These are phyloP conservation scores for Staphylotrichum longicolle DNA, from an alignment of 495 filamentous ascomycete genomes.

Conservation along the genomic window DNA sequence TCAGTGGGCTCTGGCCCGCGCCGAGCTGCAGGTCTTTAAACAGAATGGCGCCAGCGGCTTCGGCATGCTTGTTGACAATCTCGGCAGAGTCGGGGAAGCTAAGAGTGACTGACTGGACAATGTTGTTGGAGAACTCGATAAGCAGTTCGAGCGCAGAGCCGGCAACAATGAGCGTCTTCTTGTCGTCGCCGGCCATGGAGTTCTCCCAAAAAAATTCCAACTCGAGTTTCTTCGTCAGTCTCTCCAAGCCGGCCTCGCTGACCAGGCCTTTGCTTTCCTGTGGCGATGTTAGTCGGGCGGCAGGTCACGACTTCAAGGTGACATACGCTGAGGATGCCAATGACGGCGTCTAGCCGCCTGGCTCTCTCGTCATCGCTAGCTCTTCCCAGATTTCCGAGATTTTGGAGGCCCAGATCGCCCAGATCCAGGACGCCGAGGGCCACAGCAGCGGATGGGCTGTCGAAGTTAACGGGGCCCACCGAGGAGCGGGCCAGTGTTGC, in stretches of 20 bases:
- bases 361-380: slow-evolving; percentile 58
- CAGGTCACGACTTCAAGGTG: neutral
- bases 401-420: slow-evolving; percentile 44
- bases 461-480: slow-evolving; percentile 46
- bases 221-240: slow-evolving; percentile 65
- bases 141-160: slow-evolving; percentile 60
- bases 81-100: slow-evolving; percentile 48
- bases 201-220: slow-evolving; percentile 73
- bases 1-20: slow-evolving; percentile 48
- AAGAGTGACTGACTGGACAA: slow-evolving; percentile 49
- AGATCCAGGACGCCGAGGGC: slow-evolving; percentile 48
- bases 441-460: slow-evolving; percentile 52
- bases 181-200: slow-evolving; percentile 42
- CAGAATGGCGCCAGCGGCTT: slow-evolving; percentile 54
- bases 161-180: slow-evolving; percentile 64
- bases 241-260: slow-evolving; percentile 77
- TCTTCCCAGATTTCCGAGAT: slow-evolving; percentile 33
- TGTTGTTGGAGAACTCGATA: slow-evolving; percentile 50
- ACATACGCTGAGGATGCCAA: slow-evolving; percentile 40
- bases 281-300: slow-evolving; percentile 12
- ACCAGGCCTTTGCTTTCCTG: slow-evolving; percentile 56
- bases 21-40: slow-evolving; percentile 50
- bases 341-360: slow-evolving; percentile 53
- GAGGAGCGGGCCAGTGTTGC: slow-evolving; percentile 39
- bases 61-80: slow-evolving; percentile 48